These are phyloP conservation scores for Picea sitchensis DNA, from an alignment of 75 land plant genomes.

Conservation along the genomic window DNA sequence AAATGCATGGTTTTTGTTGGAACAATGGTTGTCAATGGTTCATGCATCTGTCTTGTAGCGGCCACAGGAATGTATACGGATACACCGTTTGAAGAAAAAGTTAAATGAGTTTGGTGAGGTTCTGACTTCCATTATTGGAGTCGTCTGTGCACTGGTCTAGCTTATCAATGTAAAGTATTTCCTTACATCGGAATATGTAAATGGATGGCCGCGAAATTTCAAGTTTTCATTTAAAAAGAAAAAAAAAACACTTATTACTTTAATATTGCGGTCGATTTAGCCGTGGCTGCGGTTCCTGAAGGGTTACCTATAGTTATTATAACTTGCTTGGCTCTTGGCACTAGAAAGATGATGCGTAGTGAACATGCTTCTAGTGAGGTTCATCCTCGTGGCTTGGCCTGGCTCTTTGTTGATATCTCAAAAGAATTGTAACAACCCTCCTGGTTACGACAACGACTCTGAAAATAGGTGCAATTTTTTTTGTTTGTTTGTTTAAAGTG, in stretches of 20 bases:
- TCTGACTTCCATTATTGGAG: slow-evolving; percentile 64
- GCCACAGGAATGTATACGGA: slow-evolving; percentile 68
- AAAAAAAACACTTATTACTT: slow-evolving; percentile 82
- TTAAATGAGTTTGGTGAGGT: slow-evolving; percentile 73
- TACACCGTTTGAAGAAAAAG: slow-evolving; percentile 77
- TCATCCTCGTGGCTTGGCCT: no score
- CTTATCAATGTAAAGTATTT: slow-evolving; percentile 67
- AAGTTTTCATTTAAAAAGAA: slow-evolving; percentile 78
- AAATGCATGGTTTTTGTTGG: slow-evolving; percentile 79
- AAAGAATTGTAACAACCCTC: no score
- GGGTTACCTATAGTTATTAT: slow-evolving; percentile 83
- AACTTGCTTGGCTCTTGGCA: slow-evolving; percentile 74
- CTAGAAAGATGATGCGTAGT: slow-evolving; percentile 55
- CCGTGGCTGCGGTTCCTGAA: slow-evolving; percentile 78
- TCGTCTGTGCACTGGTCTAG: slow-evolving; percentile 68
- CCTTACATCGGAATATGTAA: slow-evolving; percentile 56
- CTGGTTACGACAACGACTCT: no score
- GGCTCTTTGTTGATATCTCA: no score
- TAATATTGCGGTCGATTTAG: slow-evolving; percentile 76
- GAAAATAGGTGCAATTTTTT: no score
- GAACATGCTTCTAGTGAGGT: no score
- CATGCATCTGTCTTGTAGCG: slow-evolving; percentile 51
- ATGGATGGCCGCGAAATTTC: slow-evolving; percentile 62
- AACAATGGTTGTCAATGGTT: slow-evolving; percentile 71
- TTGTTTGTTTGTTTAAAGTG: no score